These are phyloP conservation scores for Aspergillus unguis DNA, from an alignment of 2,329 filamentous ascomycete genomes.

Conservation along the genomic window DNA sequence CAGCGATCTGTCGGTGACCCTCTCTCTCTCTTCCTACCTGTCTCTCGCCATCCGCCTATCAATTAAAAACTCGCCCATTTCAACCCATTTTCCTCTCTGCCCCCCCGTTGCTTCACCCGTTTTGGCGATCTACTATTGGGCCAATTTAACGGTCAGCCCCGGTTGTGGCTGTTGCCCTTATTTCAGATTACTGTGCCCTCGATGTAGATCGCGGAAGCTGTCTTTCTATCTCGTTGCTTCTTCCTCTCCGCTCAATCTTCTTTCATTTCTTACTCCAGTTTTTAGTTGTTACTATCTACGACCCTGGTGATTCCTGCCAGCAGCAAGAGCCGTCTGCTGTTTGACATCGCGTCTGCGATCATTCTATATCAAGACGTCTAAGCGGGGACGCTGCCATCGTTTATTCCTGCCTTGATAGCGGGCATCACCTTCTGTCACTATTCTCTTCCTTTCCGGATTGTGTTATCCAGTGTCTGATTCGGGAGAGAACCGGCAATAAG, in stretches of 20 bases:
- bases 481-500: conserved; percentile 1
- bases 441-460: background rate
- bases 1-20: conserved; percentile 14
- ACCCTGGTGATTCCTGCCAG: background rate
- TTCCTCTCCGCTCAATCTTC: background rate
- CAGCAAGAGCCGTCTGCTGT: background rate
- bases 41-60: conserved; percentile 10
- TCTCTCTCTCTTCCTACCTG: background rate
- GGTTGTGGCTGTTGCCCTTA: conserved; percentile 10
- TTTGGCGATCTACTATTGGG: conserved; percentile 4
- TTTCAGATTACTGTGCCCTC: conserved; percentile 1
- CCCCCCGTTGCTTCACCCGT: conserved; percentile 3
- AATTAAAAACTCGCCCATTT: conserved; percentile 9
- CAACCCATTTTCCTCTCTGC: background rate
- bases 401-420: background rate
- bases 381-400: background rate
- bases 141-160: background rate
- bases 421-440: background rate
- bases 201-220: conserved; percentile 3
- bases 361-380: background rate
- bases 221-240: background rate
- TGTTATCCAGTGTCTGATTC: conserved; percentile 2
- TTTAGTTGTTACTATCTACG: background rate
- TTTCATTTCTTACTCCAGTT: background rate
- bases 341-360: background rate